A percentile compares a stretch with the other conserved stretches of the same genome.
phyloP scores from a whole-genome alignment of 176 grass and related monocot species.

The Dactylis glomerata region DNA sequence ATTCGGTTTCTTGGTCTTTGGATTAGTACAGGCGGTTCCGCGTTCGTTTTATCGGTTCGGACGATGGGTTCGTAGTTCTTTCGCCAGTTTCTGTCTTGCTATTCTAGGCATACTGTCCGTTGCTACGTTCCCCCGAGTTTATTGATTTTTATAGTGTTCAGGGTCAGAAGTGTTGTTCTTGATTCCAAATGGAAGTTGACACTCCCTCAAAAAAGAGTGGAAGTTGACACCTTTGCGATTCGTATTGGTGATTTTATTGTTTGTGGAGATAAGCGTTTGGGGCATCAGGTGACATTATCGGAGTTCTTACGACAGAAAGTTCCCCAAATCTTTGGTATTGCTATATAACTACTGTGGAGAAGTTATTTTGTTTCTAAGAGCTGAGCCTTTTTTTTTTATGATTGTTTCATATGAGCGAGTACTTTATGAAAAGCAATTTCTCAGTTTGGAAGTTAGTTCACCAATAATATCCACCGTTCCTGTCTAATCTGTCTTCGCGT shows the following conservation, averaged over 20 bases:
- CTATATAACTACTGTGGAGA: neutral
- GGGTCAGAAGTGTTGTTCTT: neutral
- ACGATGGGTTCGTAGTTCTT: neutral
- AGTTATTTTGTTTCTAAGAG: neutral
- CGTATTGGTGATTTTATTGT: conserved; percentile 17
- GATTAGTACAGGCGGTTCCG: neutral
- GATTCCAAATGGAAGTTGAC: neutral
- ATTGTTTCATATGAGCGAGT: neutral
- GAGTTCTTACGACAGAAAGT: neutral
- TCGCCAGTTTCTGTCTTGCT: neutral
- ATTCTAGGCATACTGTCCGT: neutral
- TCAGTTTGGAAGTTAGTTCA: conserved; percentile 29
- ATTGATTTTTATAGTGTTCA: neutral
- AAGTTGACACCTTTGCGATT: neutral
- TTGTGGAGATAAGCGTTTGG: neutral
- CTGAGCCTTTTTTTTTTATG: neutral
- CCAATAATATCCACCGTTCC: conserved; percentile 20
- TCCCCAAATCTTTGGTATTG: neutral
- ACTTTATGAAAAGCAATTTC: neutral
- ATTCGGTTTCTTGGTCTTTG: conserved; percentile 31
- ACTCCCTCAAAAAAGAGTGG: neutral
- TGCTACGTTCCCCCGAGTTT: neutral
- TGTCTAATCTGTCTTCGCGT: neutral
- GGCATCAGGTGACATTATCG: neutral
- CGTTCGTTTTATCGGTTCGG: neutral